Evolutionary conservation across 495 filamentous ascomycete species (phyloP), one percentile per base, ranked within the genome.

Genomic region (Aspergillus mulundensis): DNA sequence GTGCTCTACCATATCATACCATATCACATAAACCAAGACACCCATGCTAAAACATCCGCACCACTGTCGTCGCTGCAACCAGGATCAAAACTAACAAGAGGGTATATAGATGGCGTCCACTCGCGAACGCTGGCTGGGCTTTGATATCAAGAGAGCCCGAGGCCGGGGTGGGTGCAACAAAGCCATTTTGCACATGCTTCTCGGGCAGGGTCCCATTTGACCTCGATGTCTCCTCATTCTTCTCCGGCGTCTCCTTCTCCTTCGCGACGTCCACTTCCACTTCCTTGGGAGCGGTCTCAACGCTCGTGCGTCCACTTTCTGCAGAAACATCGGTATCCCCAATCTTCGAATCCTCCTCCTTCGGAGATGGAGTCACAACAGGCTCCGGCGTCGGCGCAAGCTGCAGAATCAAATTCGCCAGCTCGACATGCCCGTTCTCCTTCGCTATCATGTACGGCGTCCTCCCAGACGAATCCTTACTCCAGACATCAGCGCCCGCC

Each of bases 341-440:
- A 8, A 3, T 28, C 25, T 28, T 3, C 25, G 25, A 28, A n/a
- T n/a, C 25, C 25, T 28, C 25, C 25, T 16, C n/a, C 38, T 40
- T 12, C n/a, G 38, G 15, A 28, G 25, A 8, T 28, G 8, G 25
- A 8, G 4, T 28, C n/a, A n/a, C n/a, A n/a, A n/a, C n/a, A n/a
- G n/a, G 25, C 25, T 28, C 25, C 25, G 25, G 25, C 25, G 25
- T 23, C 7, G 36, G 23, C 8, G 51, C 51, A 14, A 56, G 21
- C 53, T 43, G 44, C 16, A 56, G 7, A 4, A 56, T 41, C 20
- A 56, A n/a, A 42, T 56, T 49, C 0, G 44, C 53, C 15, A 56
- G 5, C 21, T 56, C 53, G 4, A 42, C 32, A 42, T 43, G 24
- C 10, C 24, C 20, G 40, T 21, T 18, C n/a, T 41, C 15, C 16